Evolutionary conservation across 108 stramenopile genomes (phyloP), one percentile per base, ranked within the genome.

Genomic region (Mediolabrus comicus): DNA sequence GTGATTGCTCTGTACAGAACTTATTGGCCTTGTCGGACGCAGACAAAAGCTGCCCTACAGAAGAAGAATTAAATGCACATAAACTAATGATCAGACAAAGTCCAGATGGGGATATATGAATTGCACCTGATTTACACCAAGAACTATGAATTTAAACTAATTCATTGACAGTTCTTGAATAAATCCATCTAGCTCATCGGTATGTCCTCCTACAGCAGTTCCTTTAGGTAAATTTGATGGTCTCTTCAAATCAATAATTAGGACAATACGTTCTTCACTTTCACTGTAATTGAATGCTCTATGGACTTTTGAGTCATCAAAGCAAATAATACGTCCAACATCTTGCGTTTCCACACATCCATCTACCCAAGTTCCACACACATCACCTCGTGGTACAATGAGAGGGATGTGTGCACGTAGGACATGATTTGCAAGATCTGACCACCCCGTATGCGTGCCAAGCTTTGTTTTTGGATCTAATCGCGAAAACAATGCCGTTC

Each of bases 221-320:
- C 98, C 98, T 17, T 65, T 16, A 9, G 96, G 96, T 12, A 98
- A 62, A 7, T 57, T 53, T 13, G 49, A 36, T 8, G 98, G 97
- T 29, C 98, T 72, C 27, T 77, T 94, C 39, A 98, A 35, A 82
- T 98, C 98, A 25, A 98, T 59, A 59, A 98, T 98, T 56, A 98
- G 82, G 0, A 98, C 97, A 59, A 96, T 80, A 14, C 98, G 83
- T 29, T 86, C 83, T 19, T 82, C 75, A 5, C 25, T 59, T 12
- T 83, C 75, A 17, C 77, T 72, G 70, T 92, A 92, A 69, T 96
- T 97, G 80, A 93, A 98, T 14, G 98, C 95, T 29, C 95, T 85
- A 81, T 98, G 97, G 36, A 86, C 79, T 83, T 97, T 96, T 65
- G 90, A 94, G 77, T 98, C 98, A 71, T 98, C 98, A 81, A 98